Evolutionary conservation across 495 filamentous ascomycete genomes (phyloP), one percentile per base, ranked within the genome.

Genomic region (Bryoglossum gracile): DNA sequence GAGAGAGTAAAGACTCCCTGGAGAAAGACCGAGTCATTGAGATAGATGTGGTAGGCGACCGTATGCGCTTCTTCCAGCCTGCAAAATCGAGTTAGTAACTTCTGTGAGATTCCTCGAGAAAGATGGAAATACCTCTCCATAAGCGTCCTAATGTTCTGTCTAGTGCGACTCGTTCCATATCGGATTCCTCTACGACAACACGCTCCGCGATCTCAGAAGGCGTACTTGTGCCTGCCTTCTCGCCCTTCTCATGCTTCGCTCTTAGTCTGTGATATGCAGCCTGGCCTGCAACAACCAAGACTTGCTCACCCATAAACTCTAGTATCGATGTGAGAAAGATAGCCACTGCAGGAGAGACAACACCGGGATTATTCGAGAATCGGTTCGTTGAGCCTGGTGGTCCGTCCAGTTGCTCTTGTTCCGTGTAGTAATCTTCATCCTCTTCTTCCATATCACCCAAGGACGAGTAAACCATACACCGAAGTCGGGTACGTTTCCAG

Each of bases 391-490:
- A 69, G 49, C 54, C 69, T 50, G 62, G 57, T 38, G 61, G 59
- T 30, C 78, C 73, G 9, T 78, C 72, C 4, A 86, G 71, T 34
- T 82, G 74, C 26, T 89, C 85, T 55, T 83, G 75, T 38, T 83
- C 74, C 56, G 89, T 84, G 55, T 82, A 87, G 53, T 79, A 80
- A 59, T 95, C 89, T 62, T 98, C 92, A 43, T 97, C 94, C 56
- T 96, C 88, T 67, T 95, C 90, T 64, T 99, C 94, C 77, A 99
- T 80, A 58, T 99, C 92, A 19, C 94, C 94, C 11, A 99, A 69
- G 9, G 89, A 89, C 5, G 88, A 97, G 62, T 97, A 97, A 14
- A 97, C 91, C 94, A 99, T 97, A 60, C 90, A 92, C 45, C 92
- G 80, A 46, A 99, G 67, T 41, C 94, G 82, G 1, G 88, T 90